Percentiles rank a stretch among this genome's conserved stretches.
Conservation (phyloP, 2,329 filamentous ascomycete species). For the Lasiodiplodia citricola region DNA sequence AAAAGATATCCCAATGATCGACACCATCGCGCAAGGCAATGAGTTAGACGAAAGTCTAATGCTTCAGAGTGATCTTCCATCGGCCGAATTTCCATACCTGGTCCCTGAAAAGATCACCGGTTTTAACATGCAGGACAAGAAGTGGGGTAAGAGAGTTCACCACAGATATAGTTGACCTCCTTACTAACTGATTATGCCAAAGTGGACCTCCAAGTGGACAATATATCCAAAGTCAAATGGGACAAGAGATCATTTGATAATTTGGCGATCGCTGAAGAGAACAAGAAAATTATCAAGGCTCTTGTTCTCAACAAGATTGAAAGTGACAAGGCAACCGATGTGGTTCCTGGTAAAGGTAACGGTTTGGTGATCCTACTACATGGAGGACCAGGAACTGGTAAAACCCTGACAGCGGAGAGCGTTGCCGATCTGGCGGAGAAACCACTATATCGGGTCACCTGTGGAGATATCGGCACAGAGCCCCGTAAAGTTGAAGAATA, state of each 20-base stretch:
- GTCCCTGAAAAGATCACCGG: not conserved
- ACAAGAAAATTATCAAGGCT: not conserved
- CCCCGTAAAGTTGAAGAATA: not conserved
- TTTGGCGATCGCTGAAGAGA: not conserved
- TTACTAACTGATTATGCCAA: too few relatives aligned
- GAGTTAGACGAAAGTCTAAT: too few relatives aligned
- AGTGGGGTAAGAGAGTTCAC: not conserved
- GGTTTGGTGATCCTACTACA: conserved; percentile 35
- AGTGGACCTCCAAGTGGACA: not conserved
- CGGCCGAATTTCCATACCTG: not conserved
- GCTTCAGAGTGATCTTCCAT: not conserved
- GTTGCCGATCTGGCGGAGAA: conserved; percentile 36
- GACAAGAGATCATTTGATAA: not conserved
- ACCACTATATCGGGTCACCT: conserved; percentile 36
- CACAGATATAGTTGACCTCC: rapidly evolving
- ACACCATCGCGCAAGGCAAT: too few relatives aligned
- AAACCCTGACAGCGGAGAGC: conserved; percentile 39
- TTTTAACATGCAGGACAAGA: not conserved
- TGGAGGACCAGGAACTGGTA: conserved; percentile 24
- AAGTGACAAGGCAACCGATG: not conserved
- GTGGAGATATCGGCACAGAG: conserved; percentile 13
- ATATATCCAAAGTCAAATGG: not conserved
- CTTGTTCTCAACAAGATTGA: not conserved
- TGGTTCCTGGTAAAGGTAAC: conserved; percentile 37
- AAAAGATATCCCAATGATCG: too few relatives aligned